A percentile compares a stretch with the other conserved stretches of the same genome.
Evolutionary conservation across 352 stramenopile genomes (phyloP).

Genomic region (Globisporangium middletonii): DNA sequence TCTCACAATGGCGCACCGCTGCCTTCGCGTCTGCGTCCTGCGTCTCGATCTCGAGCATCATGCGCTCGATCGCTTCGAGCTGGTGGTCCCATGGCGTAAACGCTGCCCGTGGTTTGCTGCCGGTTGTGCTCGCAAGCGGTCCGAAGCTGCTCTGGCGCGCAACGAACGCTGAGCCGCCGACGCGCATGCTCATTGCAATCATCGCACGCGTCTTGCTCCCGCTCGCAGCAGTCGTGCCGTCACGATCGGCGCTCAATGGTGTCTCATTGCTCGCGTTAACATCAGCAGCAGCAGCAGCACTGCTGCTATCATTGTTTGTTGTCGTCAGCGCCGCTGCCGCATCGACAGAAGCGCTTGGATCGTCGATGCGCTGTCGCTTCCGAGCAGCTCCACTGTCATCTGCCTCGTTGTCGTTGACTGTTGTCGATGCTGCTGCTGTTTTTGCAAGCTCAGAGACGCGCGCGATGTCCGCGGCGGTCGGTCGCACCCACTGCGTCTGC

Average conservation of each 20-base stretch:
- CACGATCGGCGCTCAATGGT: not conserved
- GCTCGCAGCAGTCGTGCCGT: not conserved
- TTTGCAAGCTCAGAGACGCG: not conserved
- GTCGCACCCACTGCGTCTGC: constrained; percentile 54
- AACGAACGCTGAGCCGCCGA: constrained; percentile 23
- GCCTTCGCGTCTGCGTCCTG: constrained; percentile 12
- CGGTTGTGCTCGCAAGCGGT: constrained; percentile 1
- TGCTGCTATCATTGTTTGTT: no score
- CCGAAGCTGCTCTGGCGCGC: constrained; percentile 9
- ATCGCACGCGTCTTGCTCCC: constrained; percentile 14
- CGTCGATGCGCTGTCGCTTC: constrained; percentile 18
- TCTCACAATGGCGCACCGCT: constrained; percentile 1
- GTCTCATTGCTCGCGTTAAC: not conserved
- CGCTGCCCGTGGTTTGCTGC: constrained; percentile 7
- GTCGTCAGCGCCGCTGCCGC: no score
- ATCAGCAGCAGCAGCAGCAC: not conserved
- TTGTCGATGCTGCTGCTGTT: not conserved
- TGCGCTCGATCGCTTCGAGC: constrained; percentile 44
- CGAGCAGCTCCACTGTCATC: constrained; percentile 2
- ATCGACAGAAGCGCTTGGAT: not conserved
- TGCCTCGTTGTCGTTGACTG: constrained; percentile 5
- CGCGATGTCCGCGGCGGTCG: constrained; percentile 10
- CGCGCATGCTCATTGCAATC: constrained; percentile 52
- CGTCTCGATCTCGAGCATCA: constrained; percentile 39
- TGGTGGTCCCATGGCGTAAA: constrained; percentile 69